Conservation (phyloP, 768 basidiomycete genomes). For the Termitomyces sp. region DNA sequence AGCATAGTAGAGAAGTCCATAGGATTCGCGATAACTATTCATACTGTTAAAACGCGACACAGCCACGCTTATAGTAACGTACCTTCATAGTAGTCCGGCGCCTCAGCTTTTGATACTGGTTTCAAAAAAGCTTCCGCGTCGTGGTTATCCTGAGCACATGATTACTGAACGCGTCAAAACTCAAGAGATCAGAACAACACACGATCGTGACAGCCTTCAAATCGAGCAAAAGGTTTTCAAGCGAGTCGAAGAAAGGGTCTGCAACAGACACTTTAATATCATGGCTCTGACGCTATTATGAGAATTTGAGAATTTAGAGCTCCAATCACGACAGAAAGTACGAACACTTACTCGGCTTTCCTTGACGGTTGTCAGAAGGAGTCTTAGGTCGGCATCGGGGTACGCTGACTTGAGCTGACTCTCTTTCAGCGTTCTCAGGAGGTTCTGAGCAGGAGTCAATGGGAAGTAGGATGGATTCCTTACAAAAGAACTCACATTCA, state of each 20-base stretch:
- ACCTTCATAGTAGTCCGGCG: conserved; percentile 93
- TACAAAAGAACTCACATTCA: conserved; percentile 33
- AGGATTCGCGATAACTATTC: conserved; percentile 81
- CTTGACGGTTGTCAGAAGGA: conserved; percentile 80
- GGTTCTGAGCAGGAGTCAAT: conserved; percentile 51
- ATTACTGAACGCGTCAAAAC: conserved; percentile 19
- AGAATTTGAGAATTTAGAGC: not conserved
- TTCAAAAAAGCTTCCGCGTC: conserved; percentile 92
- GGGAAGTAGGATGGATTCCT: conserved; percentile 19
- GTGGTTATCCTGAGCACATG: conserved; percentile 62
- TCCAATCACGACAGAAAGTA: conserved; percentile 13
- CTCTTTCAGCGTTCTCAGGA: conserved; percentile 81
- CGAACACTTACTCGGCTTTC: conserved; percentile 70
- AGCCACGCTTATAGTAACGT: conserved; percentile 19
- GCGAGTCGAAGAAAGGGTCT: conserved; percentile 90
- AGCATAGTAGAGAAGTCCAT: conserved; percentile 96
- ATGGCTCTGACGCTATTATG: conserved; percentile 34
- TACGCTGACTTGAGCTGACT: conserved; percentile 59
- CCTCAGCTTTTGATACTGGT: conserved; percentile 85
- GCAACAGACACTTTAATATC: conserved; percentile 56
- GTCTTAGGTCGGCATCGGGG: conserved; percentile 69
- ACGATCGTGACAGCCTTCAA: conserved; percentile 73
- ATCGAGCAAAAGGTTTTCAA: conserved; percentile 85
- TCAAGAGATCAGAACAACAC: conserved; percentile 19
- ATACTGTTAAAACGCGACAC: conserved; percentile 6